phyloP scores from a whole-genome alignment of 257 asterid species.

The Rhazya stricta region DNA sequence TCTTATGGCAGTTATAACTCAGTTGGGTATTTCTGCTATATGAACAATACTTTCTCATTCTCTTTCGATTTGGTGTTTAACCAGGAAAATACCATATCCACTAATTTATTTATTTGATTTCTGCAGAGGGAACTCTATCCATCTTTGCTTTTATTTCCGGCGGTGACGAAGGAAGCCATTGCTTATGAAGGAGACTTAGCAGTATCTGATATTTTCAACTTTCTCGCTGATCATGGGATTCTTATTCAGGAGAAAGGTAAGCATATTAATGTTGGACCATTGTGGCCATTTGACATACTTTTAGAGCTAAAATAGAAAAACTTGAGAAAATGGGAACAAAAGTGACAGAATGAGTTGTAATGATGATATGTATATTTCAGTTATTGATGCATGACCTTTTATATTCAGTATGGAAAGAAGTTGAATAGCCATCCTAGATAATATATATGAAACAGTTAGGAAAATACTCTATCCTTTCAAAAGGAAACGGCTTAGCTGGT shows the following conservation, averaged over 20 bases:
- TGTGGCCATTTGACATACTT: background rate
- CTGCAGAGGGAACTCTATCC: constrained; percentile 91
- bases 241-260: constrained; percentile 56
- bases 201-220: constrained; percentile 61
- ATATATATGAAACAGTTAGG: background rate
- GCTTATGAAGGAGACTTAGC: constrained; percentile 64
- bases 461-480: background rate
- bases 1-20: background rate
- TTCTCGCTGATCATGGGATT: constrained; percentile 69
- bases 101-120: constrained; percentile 11
- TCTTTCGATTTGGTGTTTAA: background rate
- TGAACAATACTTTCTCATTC: background rate
- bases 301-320: background rate
- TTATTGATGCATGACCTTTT: background rate
- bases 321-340: background rate
- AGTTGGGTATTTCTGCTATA: background rate
- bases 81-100: background rate
- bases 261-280: constrained; percentile 17
- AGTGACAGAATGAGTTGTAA: background rate
- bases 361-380: background rate
- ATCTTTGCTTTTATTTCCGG: constrained; percentile 70
- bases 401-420: background rate
- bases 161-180: constrained; percentile 52
- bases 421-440: background rate
- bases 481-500: background rate